Conservation (phyloP, 73 alveolate genomes). For the Paramecium biaurelia region DNA sequence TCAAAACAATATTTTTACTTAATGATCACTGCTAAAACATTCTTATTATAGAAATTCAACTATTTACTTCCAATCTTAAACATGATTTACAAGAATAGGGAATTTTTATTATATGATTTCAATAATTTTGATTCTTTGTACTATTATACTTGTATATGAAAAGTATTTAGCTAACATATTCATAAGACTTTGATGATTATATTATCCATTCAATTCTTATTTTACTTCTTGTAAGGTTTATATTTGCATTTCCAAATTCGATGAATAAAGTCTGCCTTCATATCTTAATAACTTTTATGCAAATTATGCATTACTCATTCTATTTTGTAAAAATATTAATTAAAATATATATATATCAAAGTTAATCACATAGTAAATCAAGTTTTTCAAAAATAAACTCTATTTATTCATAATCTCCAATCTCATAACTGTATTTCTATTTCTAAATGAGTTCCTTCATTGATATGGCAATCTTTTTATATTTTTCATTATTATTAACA, state of each 20-base stretch:
- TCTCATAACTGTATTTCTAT: not conserved
- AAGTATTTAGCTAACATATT: constrained; percentile 16
- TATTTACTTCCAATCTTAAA: constrained; percentile 16
- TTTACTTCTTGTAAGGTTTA: not conserved
- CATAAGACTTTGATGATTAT: constrained; percentile 12
- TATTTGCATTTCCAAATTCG: not conserved
- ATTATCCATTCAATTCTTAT: not conserved
- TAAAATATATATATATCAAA: not conserved
- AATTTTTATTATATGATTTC: not conserved
- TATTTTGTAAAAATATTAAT: not conserved
- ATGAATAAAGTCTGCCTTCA: constrained; percentile 27
- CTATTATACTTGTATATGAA: not conserved
- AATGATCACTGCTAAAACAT: not conserved
- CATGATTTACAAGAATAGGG: not conserved
- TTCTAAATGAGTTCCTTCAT: not conserved
- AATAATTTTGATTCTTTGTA: not conserved
- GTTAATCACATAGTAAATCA: not conserved
- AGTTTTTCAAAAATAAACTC: not conserved
- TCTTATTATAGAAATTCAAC: not conserved
- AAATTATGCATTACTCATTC: not conserved
- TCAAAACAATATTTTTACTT: not conserved
- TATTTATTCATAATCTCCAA: not conserved
- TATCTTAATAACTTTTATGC: not conserved
- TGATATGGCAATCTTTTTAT: not conserved
- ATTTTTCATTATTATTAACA: not conserved